phyloP scores from a whole-genome alignment of 306 rosid genomes.

The Corylus avellana region DNA sequence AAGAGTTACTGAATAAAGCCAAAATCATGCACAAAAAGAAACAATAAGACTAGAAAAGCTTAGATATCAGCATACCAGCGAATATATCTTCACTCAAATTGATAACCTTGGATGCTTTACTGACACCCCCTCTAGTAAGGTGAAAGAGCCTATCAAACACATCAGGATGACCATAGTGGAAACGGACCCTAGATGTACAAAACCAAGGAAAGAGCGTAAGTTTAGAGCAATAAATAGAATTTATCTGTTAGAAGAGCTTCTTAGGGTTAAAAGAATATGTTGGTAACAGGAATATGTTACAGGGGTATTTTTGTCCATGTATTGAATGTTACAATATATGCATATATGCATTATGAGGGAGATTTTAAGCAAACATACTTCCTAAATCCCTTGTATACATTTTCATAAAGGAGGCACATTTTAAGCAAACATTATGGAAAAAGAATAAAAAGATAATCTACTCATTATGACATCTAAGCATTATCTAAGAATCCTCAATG shows the following conservation, averaged over 20 bases:
- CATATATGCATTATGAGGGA: too few relatives aligned
- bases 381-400: background rate
- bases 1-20: slow-evolving; percentile 4
- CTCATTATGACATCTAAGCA: background rate
- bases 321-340: too few relatives aligned
- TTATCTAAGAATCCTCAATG: background rate
- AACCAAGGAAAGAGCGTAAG: slow-evolving; percentile 11
- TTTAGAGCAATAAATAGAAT: slow-evolving; percentile 3
- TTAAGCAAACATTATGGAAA: background rate
- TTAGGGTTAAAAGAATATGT: too few relatives aligned
- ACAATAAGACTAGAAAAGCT: too few relatives aligned
- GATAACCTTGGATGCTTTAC: slow-evolving; percentile 97
- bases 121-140: slow-evolving; percentile 93
- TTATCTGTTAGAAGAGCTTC: background rate
- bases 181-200: slow-evolving; percentile 74
- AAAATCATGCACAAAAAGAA: slow-evolving; percentile 9
- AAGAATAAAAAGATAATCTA: background rate
- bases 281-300: too few relatives aligned
- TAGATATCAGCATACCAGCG: slow-evolving; percentile 64
- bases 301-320: too few relatives aligned
- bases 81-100: slow-evolving; percentile 98
- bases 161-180: slow-evolving; percentile 99
- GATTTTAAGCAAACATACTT: background rate
- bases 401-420: background rate
- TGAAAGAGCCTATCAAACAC: slow-evolving; percentile 96